These are phyloP conservation scores for Actinidia arguta DNA, from an alignment of 179 eudicot species.

Conservation along the genomic window DNA sequence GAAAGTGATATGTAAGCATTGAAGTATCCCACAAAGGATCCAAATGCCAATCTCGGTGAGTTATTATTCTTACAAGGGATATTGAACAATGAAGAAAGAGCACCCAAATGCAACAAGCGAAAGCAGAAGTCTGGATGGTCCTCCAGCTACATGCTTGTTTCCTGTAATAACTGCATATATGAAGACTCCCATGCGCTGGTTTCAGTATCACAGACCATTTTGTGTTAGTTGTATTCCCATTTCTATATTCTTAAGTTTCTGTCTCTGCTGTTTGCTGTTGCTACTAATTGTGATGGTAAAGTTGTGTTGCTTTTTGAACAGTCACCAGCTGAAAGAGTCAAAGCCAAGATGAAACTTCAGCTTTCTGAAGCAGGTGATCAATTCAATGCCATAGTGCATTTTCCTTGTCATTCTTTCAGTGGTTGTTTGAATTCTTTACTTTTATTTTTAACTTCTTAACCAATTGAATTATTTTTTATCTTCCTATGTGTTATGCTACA, in stretches of 20 bases:
- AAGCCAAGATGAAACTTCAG: constrained; percentile 96
- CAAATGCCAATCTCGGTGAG: constrained; percentile 1
- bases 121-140: background rate
- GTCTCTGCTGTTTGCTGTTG: background rate
- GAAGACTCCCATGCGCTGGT: background rate
- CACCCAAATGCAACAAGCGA: background rate
- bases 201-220: constrained; percentile 1
- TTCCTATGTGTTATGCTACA: background rate
- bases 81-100: background rate
- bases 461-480: background rate
- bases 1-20: background rate
- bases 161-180: background rate
- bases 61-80: background rate
- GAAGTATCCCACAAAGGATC: background rate
- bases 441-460: background rate
- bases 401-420: constrained; percentile 15
- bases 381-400: background rate
- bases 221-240: background rate
- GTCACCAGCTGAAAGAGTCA: constrained; percentile 95
- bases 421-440: background rate
- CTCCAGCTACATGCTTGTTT: background rate
- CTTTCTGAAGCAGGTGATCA: constrained; percentile 81
- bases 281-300: constrained; percentile 13
- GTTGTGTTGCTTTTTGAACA: constrained; percentile 35
- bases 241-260: background rate